Evolutionary conservation across 805 yeast genomes (phyloP).

Genomic region (Candida alai): DNA sequence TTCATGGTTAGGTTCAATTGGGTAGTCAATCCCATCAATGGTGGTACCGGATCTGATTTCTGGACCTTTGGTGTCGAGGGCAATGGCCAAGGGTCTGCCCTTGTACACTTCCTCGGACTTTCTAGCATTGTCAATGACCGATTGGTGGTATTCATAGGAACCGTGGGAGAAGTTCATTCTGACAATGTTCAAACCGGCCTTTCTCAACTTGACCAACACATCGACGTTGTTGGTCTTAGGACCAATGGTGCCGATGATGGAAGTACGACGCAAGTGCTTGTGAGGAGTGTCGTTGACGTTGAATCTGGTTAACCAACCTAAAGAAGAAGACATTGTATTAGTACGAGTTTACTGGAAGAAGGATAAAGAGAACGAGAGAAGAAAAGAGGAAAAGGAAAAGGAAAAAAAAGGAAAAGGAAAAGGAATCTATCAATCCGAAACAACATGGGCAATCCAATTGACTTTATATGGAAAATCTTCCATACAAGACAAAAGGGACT

Average conservation of each 20-base stretch:
- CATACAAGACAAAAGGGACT: no score
- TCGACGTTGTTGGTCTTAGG: constrained; percentile 95
- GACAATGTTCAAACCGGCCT: constrained; percentile 96
- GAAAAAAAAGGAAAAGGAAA: constrained; percentile 1
- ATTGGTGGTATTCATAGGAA: constrained; percentile 94
- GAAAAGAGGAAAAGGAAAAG: neutral
- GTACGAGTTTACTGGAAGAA: neutral
- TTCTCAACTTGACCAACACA: constrained; percentile 78
- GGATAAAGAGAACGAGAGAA: neutral
- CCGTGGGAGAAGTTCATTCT: constrained; percentile 99
- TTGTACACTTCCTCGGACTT: constrained; percentile 85
- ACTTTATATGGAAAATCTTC: no score
- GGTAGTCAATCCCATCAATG: constrained; percentile 69
- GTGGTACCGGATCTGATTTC: constrained; percentile 99
- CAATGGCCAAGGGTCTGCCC: constrained; percentile 97
- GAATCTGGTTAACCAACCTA: constrained; percentile 82
- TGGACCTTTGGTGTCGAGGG: constrained; percentile 98
- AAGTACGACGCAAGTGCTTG: constrained; percentile 82
- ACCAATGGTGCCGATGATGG: constrained; percentile 98
- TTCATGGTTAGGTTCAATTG: constrained; percentile 81
- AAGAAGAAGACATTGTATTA: constrained; percentile 37
- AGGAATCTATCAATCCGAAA: no score
- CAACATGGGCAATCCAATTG: no score
- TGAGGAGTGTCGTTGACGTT: constrained; percentile 73
- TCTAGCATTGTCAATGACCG: constrained; percentile 94